Percentiles rank a stretch among this genome's conserved stretches.
These are phyloP conservation scores for Trichoderma sp. DNA, from an alignment of 2,329 filamentous ascomycete genomes.

Conservation along the genomic window DNA sequence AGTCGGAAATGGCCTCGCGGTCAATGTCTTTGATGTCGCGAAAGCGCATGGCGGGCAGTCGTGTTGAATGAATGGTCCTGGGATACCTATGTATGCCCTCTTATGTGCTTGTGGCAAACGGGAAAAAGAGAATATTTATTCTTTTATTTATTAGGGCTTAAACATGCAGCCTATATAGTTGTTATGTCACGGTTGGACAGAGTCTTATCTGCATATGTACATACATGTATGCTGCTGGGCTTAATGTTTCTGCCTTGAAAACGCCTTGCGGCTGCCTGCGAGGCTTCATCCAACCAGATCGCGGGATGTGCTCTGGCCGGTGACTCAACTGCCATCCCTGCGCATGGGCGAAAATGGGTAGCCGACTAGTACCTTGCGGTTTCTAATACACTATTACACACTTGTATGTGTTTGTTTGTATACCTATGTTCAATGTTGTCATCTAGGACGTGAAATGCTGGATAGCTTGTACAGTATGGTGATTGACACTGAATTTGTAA, in stretches of 20 bases:
- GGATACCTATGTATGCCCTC: not conserved
- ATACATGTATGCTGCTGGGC: not conserved
- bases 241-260: conserved; percentile 1
- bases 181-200: not conserved
- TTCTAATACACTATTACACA: not conserved
- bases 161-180: not conserved
- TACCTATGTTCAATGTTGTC: not conserved
- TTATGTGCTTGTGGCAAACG: not conserved
- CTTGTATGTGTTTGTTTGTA: not conserved
- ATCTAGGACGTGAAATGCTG: no score
- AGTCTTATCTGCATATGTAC: not conserved
- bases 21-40: conserved; percentile 18
- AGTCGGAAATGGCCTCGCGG: conserved; percentile 31
- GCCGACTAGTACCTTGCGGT: not conserved
- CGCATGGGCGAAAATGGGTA: not conserved
- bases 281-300: conserved; percentile 17
- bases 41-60: not conserved
- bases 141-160: not conserved
- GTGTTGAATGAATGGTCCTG: not conserved
- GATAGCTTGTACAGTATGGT: not conserved
- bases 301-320: not conserved
- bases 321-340: conserved; percentile 1
- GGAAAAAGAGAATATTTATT: not conserved
- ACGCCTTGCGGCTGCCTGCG: conserved; percentile 15
- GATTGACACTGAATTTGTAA: not conserved